Conservation (phyloP, 495 filamentous ascomycete species). For the Hyaloscypha bicolor region DNA sequence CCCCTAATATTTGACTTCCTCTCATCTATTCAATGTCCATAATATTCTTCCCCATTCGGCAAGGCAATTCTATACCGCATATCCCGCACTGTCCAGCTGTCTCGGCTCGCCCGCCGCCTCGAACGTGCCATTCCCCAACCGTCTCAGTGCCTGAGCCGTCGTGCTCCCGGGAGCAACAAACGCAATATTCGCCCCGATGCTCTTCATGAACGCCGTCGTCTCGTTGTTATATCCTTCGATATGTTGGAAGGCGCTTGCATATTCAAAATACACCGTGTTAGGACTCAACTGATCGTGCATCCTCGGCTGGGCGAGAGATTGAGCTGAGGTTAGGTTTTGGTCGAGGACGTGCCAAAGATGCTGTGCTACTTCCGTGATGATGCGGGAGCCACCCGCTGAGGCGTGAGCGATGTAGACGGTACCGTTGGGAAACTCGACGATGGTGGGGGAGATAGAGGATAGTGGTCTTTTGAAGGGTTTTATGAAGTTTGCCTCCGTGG, state of each 20-base stretch:
- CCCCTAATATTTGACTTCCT: no score
- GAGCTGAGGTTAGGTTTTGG: conserved; percentile 52
- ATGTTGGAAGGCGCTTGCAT: conserved; percentile 34
- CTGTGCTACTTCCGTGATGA: conserved; percentile 83
- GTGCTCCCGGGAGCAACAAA: conserved; percentile 69
- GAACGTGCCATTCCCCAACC: conserved; percentile 73
- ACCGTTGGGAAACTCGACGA: conserved; percentile 68
- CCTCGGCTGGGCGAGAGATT: conserved; percentile 67
- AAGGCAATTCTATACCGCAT: conserved; percentile 32
- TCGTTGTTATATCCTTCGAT: conserved; percentile 57
- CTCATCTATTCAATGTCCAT: no score
- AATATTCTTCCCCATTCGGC: no score
- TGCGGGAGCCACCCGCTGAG: conserved; percentile 80
- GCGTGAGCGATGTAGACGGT: conserved; percentile 74
- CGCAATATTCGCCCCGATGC: conserved; percentile 71
- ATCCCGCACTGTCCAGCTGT: conserved; percentile 72
- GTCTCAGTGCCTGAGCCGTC: conserved; percentile 70
- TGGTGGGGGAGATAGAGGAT: conserved; percentile 76
- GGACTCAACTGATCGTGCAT: conserved; percentile 85
- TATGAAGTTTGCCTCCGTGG: conserved; percentile 79
- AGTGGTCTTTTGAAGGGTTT: conserved; percentile 80
- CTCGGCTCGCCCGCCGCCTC: conserved; percentile 70
- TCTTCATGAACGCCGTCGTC: conserved; percentile 66
- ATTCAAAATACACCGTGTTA: conserved; percentile 69
- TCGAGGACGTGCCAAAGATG: conserved; percentile 76